Percentiles rank a stretch among this genome's conserved stretches.
phyloP scores from a whole-genome alignment of 2,329 filamentous ascomycete species.

The Elsinoe arachidis region DNA sequence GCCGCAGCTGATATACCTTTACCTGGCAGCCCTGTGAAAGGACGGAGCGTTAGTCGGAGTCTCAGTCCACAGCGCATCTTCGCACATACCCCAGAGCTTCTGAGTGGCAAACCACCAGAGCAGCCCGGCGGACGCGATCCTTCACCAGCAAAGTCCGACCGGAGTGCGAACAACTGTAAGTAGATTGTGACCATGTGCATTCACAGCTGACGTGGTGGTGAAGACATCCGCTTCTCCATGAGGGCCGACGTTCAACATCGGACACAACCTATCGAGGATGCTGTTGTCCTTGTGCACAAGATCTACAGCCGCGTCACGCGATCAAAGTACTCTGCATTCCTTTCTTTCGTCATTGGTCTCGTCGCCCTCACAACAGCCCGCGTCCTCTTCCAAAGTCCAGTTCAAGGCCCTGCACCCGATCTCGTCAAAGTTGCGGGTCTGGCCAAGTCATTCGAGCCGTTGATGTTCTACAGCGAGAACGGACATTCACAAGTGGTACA shows the following conservation, averaged over 20 bases:
- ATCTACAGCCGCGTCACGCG: constrained; percentile 54
- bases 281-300: constrained; percentile 54
- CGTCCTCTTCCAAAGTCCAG: constrained; percentile 59
- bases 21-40: constrained; percentile 45
- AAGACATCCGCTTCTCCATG: constrained; percentile 81
- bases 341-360: constrained; percentile 53
- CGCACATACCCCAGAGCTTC: constrained; percentile 3
- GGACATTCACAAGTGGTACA: constrained; percentile 79
- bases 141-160: constrained; percentile 14
- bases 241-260: constrained; percentile 82
- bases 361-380: constrained; percentile 58
- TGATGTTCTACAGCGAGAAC: constrained; percentile 91
- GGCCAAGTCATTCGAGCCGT: constrained; percentile 82
- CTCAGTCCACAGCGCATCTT: constrained; percentile 15
- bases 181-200: constrained; percentile 11
- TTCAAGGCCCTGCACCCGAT: constrained; percentile 63
- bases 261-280: constrained; percentile 72
- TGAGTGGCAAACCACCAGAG: constrained; percentile 14
- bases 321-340: constrained; percentile 59
- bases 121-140: constrained; percentile 4
- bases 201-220: constrained; percentile 14
- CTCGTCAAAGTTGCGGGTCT: constrained; percentile 84
- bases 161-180: constrained; percentile 28
- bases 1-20: constrained; percentile 41
- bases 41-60: constrained; percentile 26